Percentiles rank a stretch among this genome's conserved stretches.
Conservation (phyloP, 1,139 yeast species). For the Kodamaea fungicola region DNA sequence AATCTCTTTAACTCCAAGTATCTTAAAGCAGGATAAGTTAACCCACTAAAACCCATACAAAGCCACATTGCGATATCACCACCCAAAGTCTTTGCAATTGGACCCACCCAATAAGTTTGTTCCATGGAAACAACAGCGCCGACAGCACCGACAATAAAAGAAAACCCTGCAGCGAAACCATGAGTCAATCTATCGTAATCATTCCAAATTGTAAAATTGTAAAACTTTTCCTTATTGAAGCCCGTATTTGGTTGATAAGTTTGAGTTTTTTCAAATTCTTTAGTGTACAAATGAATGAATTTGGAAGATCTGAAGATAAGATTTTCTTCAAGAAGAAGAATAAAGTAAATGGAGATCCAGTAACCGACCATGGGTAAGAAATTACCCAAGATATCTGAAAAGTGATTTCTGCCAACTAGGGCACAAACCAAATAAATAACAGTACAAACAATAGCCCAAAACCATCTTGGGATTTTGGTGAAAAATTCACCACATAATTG, state of each 20-base stretch:
- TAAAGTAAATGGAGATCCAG: conserved; percentile 85
- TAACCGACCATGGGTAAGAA: conserved; percentile 93
- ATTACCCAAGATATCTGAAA: conserved; percentile 75
- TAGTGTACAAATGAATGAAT: conserved; percentile 47
- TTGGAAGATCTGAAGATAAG: conserved; percentile 59
- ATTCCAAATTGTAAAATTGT: conserved; percentile 70
- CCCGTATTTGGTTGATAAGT: conserved; percentile 8
- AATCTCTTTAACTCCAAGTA: conserved; percentile 58
- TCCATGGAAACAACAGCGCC: conserved; percentile 85
- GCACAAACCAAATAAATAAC: conserved; percentile 66
- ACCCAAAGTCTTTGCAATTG: conserved; percentile 58
- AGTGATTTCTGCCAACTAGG: conserved; percentile 71
- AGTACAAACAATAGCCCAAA: conserved; percentile 67
- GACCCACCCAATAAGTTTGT: conserved; percentile 75
- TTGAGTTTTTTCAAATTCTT: conserved; percentile 43
- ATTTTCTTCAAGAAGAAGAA: conserved; percentile 71
- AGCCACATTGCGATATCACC: conserved; percentile 85
- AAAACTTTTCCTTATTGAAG: conserved; percentile 30
- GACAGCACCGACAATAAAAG: conserved; percentile 62
- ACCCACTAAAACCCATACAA: conserved; percentile 67
- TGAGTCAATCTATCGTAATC: conserved; percentile 50
- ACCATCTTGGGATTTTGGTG: conserved; percentile 74
- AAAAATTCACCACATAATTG: conserved; percentile 66
- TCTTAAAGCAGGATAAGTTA: conserved; percentile 61
- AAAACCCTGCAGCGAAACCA: conserved; percentile 60